Conservation (phyloP, 2,329 filamentous ascomycete genomes). For the Tympanopsis confertula region DNA sequence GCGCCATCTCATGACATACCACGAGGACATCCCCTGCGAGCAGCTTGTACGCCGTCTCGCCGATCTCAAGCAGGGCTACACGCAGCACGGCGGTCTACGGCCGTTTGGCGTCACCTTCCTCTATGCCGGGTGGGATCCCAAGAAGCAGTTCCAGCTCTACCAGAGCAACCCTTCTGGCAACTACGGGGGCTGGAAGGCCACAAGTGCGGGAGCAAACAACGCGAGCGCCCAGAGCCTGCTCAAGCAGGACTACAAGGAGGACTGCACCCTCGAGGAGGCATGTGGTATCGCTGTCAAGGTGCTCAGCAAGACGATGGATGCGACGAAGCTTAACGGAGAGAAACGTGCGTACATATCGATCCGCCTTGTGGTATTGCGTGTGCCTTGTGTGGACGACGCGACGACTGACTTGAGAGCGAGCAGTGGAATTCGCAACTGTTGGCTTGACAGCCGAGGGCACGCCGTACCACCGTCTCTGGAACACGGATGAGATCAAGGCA, state of each 20-base stretch:
- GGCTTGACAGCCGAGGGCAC: conserved; percentile 89
- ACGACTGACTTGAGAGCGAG: conserved; percentile 11
- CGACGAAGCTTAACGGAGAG: conserved; percentile 95
- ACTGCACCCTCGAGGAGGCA: conserved; percentile 89
- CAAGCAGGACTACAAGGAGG: conserved; percentile 99
- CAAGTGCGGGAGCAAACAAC: conserved; percentile 94
- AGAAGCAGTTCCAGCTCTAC: conserved; percentile 95
- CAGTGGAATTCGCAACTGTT: conserved; percentile 96
- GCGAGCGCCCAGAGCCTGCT: conserved; percentile 90
- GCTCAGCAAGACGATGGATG: conserved; percentile 99
- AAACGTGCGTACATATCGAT: conserved; percentile 63
- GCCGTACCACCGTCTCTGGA: conserved; percentile 97
- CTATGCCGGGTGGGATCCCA: conserved; percentile 94
- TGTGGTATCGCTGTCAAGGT: conserved; percentile 97
- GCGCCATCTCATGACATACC: conserved; percentile 95
- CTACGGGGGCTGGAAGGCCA: conserved; percentile 99
- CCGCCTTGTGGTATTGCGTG: not conserved
- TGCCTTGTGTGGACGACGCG: not conserved
- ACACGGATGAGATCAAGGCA: conserved; percentile 86
- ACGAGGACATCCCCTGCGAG: conserved; percentile 98
- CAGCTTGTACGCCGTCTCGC: conserved; percentile 93
- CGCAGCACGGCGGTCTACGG: conserved; percentile 93
- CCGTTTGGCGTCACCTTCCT: conserved; percentile 99
- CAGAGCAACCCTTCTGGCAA: conserved; percentile 98
- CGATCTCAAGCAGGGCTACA: conserved; percentile 98